phyloP scores from a whole-genome alignment of 257 asterid species.

The Nicotiana tabacum region DNA sequence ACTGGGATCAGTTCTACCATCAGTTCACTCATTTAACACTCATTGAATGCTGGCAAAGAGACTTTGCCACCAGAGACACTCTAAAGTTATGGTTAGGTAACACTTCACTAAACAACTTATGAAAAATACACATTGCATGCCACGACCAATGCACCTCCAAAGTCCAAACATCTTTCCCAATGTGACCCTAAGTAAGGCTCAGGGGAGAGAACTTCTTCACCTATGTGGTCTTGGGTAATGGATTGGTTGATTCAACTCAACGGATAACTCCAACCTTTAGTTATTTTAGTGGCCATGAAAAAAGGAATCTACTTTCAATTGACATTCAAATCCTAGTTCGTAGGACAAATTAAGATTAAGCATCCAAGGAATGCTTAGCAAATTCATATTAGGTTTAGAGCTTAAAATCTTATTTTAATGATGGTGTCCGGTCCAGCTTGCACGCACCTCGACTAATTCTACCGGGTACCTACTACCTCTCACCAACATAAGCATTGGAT shows the following conservation, averaged over 20 bases:
- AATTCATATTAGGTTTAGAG: neutral
- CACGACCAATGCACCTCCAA: neutral
- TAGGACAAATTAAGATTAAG: neutral
- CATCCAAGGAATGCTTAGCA: neutral
- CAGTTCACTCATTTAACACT: neutral
- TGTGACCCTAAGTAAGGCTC: neutral
- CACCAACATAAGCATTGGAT: too few species aligned
- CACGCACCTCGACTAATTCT: too few species aligned
- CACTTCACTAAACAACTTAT: neutral
- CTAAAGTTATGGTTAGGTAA: neutral
- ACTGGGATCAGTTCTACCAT: neutral
- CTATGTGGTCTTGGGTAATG: neutral
- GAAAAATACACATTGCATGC: neutral
- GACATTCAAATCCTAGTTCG: neutral
- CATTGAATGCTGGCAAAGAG: neutral
- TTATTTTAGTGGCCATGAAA: neutral
- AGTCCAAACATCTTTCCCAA: neutral
- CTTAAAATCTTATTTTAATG: neutral
- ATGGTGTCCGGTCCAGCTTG: too few species aligned
- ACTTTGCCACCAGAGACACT: neutral
- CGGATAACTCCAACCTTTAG: neutral
- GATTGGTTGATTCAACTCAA: neutral
- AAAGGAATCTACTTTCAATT: neutral
- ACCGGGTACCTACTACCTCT: too few species aligned
- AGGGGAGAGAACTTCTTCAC: neutral